Evolutionary conservation across 768 basidiomycete species (phyloP), one percentile per base, ranked within the genome.

Genomic region (Suillus spraguei): DNA sequence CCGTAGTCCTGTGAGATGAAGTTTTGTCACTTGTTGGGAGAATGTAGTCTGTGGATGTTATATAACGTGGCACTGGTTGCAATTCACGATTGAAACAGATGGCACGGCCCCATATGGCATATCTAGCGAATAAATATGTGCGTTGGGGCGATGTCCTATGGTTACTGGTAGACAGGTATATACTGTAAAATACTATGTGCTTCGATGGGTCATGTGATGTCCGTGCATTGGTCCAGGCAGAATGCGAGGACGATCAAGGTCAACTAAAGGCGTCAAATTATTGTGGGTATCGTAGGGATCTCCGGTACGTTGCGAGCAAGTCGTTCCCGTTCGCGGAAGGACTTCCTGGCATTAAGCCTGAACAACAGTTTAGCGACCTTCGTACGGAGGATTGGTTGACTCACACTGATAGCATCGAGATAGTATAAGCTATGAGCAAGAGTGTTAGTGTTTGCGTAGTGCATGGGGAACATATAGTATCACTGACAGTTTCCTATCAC

Each of bases 371-470:
- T 38, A 56, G 22, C 9, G 36, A 24, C 5, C 16, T 17, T 46
- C 24, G 16, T n/a, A 32, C 7, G 14, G 10, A 53, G 32, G 10
- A 53, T 3, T 32, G 5, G 2, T 22, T 22, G 7, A 32, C 71
- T 66, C 56, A 72, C 71, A 72, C 69, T 5, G 69, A 47, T 4
- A 74, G 39, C 66, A 70, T 69, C 17, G 69, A 74, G 24, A 68
- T 74, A 20, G 36, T n/a, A 14, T 69, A 72, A 39, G 64, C 72
- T 72, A 46, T 33, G 13, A 5, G 32, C 10, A 44, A 9, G 28
- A 9, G 20, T 5, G 2, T 16, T 61, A 2, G 62, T 46, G 24
- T 22, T 28, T 32, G 17, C 36, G 16, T 8, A n/a, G 60, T 22
- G n/a, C 35, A 22, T 24, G 16, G 2, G 14, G 4, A 41, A 36